Percentiles rank a stretch among this genome's conserved stretches.
These are phyloP conservation scores for Boletus rubescentipes DNA, from an alignment of 768 basidiomycete species.

Conservation along the genomic window DNA sequence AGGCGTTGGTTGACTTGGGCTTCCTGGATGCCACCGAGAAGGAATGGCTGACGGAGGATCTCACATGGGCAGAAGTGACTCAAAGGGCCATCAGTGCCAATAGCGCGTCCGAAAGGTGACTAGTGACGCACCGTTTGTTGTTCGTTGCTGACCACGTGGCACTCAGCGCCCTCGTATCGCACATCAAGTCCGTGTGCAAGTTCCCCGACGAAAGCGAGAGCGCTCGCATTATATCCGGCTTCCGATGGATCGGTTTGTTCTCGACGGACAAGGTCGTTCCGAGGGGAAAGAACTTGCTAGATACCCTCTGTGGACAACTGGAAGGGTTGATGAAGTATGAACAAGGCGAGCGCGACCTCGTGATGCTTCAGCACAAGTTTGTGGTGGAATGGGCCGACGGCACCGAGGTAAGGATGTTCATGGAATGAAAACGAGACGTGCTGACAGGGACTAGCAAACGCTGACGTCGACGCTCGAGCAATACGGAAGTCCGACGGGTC, in stretches of 20 bases:
- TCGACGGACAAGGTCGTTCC: slow-evolving; percentile 61
- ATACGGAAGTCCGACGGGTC: slow-evolving; percentile 76
- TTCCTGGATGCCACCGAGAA: slow-evolving; percentile 78
- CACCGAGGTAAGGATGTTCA: slow-evolving; percentile 45
- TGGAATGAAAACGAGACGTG: neutral
- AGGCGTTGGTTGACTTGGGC: slow-evolving; percentile 80
- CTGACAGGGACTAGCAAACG: slow-evolving; percentile 53
- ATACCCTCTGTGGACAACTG: slow-evolving; percentile 88
- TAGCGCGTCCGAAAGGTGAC: slow-evolving; percentile 67
- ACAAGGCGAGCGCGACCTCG: slow-evolving; percentile 87
- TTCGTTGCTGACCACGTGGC: slow-evolving; percentile 1
- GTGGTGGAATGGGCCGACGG: slow-evolving; percentile 88
- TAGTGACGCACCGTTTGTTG: neutral
- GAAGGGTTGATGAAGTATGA: slow-evolving; percentile 94
- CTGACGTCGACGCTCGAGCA: slow-evolving; percentile 89
- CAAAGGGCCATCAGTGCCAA: slow-evolving; percentile 70
- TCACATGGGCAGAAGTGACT: slow-evolving; percentile 84
- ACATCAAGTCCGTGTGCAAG: slow-evolving; percentile 64
- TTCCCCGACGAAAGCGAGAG: slow-evolving; percentile 75
- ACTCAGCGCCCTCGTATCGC: slow-evolving; percentile 66
- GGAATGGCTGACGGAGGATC: slow-evolving; percentile 70
- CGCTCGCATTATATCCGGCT: slow-evolving; percentile 80
- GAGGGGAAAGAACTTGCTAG: slow-evolving; percentile 77
- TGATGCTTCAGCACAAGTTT: slow-evolving; percentile 99
- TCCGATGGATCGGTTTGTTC: slow-evolving; percentile 94